phyloP scores from a whole-genome alignment of 352 stramenopile species.

The Globisporangium megalacanthum region DNA sequence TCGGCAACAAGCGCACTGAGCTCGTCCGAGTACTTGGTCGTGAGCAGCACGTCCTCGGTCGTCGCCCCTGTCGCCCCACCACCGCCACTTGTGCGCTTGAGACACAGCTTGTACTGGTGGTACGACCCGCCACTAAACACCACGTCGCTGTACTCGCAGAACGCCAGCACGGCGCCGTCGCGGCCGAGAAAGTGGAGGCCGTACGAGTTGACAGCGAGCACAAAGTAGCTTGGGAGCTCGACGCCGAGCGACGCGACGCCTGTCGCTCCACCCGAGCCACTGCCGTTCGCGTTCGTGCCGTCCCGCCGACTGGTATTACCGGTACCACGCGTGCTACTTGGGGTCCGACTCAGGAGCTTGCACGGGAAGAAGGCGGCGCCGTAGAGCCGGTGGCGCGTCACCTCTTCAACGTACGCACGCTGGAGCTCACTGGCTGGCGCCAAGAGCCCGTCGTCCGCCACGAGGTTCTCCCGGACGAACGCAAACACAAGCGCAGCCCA shows the following conservation, averaged over 20 bases:
- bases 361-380: constrained; percentile 87
- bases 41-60: constrained; percentile 56
- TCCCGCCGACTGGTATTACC: constrained; percentile 15
- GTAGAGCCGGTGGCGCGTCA: constrained; percentile 78
- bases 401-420: constrained; percentile 80
- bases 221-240: constrained; percentile 80
- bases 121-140: constrained; percentile 47
- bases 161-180: constrained; percentile 53
- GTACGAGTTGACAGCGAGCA: constrained; percentile 86
- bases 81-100: constrained; percentile 17
- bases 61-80: constrained; percentile 5
- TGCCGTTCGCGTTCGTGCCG: constrained; percentile 8
- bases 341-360: constrained; percentile 40
- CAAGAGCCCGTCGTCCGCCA: constrained; percentile 29
- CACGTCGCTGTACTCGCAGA: constrained; percentile 64
- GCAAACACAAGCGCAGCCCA: constrained; percentile 78
- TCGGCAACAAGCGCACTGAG: constrained; percentile 54
- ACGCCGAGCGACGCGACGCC: constrained; percentile 26
- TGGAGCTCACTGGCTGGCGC: constrained; percentile 56
- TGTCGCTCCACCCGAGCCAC: not conserved
- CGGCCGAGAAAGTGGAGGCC: constrained; percentile 89
- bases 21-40: constrained; percentile 66
- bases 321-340: constrained; percentile 3
- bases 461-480: constrained; percentile 42
- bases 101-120: constrained; percentile 63